Base-by-base conservation (phyloP, 352 stramenopile genomes). In the Pythium angustatum region DNA sequence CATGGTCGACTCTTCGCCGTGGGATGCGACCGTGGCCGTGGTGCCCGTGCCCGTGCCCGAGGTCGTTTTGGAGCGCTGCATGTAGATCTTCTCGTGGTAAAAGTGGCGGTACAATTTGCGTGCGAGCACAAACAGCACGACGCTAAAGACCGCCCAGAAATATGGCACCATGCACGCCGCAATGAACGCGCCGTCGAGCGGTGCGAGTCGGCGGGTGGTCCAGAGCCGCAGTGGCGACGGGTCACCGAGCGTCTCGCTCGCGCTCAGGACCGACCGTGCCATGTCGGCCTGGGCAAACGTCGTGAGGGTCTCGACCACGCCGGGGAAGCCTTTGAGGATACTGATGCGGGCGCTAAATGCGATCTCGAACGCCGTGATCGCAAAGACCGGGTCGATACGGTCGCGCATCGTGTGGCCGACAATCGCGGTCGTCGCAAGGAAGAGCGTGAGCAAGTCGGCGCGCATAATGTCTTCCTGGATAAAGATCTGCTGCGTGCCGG, bases 381-480 rank as follows among this genome's bases (percentile, higher is more conserved):
- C 58, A n/a, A 66, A 33, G 9, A n/a, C 58, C 27, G 58, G 58
- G 36, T 66, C 58, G 34, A 66, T 44, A 2, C 49, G 58, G 34
- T 66, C 58, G 2, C 49, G 58, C 17, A 58, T 21, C 7, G 57
- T 12, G 24, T 33, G 2, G 1, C 58, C 58, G 4, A 58, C 3
- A 3, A 50, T 19, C 11, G 45, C 47, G 10, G 49, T 43, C 26
- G 33, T 34, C 5, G 69, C 71, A 5, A 83, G 53, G 27, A 76
- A 81, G 0, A 83, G 64, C 5, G 66, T 74, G 33, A 83, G 61
- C 49, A 83, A 62, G 49, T 79, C 58, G 26, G 58, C 58, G 5
- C 21, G 34, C 30, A 59, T 59, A n/a, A 52, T 52, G 11, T 21
- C 19, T 0, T 21, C 12, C 21, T 38, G 24, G 14, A 41, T 43